Conservation (phyloP, 257 asterid genomes). For the Solanum infundibuliforme region DNA sequence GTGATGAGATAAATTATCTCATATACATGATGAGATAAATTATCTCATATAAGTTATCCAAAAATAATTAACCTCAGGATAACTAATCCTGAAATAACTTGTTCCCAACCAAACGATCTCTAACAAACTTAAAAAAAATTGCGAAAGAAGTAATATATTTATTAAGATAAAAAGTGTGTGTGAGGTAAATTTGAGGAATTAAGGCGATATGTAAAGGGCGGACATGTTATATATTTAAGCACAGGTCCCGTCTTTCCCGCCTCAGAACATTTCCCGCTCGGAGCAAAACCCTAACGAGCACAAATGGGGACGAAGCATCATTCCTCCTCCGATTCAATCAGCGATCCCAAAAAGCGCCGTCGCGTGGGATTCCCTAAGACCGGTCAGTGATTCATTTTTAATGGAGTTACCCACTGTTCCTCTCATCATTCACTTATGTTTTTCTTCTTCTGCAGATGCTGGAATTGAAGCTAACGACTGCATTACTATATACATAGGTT, state of each 20-base stretch:
- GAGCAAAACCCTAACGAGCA: slow-evolving; percentile 54
- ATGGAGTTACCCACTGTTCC: not conserved
- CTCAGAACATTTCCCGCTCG: slow-evolving; percentile 61
- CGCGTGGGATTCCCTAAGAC: slow-evolving; percentile 51
- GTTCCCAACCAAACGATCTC: too few species aligned
- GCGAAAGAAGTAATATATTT: too few species aligned
- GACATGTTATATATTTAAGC: not conserved
- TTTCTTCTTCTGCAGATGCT: slow-evolving; percentile 39
- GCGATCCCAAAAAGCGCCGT: slow-evolving; percentile 52
- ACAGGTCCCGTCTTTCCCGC: slow-evolving; percentile 54
- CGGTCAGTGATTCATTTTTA: slow-evolving; percentile 30
- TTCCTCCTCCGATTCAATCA: slow-evolving; percentile 40
- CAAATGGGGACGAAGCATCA: slow-evolving; percentile 85
- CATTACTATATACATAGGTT: slow-evolving; percentile 67
- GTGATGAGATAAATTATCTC: too few species aligned
- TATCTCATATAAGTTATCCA: too few species aligned
- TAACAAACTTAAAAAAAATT: too few species aligned
- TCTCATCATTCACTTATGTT: not conserved
- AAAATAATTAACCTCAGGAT: too few species aligned
- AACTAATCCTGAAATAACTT: too few species aligned
- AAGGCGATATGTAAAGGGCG: not conserved
- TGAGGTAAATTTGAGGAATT: not conserved
- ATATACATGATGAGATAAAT: too few species aligned
- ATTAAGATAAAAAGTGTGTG: not conserved
- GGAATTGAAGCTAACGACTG: slow-evolving; percentile 73